Percentiles rank a stretch among this genome's conserved stretches.
These are phyloP conservation scores for Auriculariales sp. DNA, from an alignment of 768 basidiomycete species.

Conservation along the genomic window DNA sequence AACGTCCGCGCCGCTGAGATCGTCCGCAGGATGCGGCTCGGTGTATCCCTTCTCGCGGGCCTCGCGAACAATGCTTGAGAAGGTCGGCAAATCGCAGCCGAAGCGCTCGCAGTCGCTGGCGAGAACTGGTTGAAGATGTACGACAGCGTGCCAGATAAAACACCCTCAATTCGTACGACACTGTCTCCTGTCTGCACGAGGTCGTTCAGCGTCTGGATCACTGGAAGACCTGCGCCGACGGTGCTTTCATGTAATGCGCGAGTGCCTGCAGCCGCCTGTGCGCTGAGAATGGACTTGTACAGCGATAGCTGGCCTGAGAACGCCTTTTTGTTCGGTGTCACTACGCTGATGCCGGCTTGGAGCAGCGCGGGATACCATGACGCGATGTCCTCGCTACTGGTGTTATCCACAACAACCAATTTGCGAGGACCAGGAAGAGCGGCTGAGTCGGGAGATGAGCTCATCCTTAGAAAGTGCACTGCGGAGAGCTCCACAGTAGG, in stretches of 20 bases:
- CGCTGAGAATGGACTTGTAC: slow-evolving; percentile 51
- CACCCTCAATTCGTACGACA: slow-evolving; percentile 89
- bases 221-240: slow-evolving; percentile 90
- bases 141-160: slow-evolving; percentile 93
- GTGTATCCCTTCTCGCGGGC: slow-evolving; percentile 94
- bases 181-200: slow-evolving; percentile 85
- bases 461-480: slow-evolving; percentile 24
- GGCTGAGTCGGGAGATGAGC: slow-evolving; percentile 28
- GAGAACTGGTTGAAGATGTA: slow-evolving; percentile 42
- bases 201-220: slow-evolving; percentile 85
- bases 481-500: slow-evolving; percentile 34
- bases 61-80: slow-evolving; percentile 52
- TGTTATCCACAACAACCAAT: slow-evolving; percentile 80
- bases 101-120: slow-evolving; percentile 9
- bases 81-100: slow-evolving; percentile 28
- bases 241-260: slow-evolving; percentile 77
- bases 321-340: slow-evolving; percentile 98
- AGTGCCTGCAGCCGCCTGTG: slow-evolving; percentile 45
- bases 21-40: slow-evolving; percentile 94
- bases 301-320: slow-evolving; percentile 59
- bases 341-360: slow-evolving; percentile 62
- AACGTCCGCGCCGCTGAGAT: slow-evolving; percentile 93
- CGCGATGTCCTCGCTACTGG: slow-evolving; percentile 73
- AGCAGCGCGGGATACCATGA: slow-evolving; percentile 70
- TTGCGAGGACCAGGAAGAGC: slow-evolving; percentile 31